These are phyloP conservation scores for Alternaria metachromatica DNA, from an alignment of 2,329 filamentous ascomycete species.

Conservation along the genomic window DNA sequence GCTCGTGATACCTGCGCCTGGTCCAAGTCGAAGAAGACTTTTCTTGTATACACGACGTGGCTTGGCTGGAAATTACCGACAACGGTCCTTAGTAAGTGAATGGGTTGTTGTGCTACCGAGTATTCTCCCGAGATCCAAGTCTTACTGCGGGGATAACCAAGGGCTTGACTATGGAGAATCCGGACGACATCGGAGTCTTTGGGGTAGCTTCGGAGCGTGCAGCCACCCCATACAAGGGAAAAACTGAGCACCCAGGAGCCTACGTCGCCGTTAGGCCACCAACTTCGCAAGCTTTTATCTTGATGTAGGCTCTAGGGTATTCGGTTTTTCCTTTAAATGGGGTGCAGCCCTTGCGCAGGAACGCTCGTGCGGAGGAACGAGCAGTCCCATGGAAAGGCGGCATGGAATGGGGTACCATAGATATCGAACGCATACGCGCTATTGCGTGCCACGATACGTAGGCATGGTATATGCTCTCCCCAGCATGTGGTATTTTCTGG, in stretches of 20 bases:
- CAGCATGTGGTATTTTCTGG: background rate
- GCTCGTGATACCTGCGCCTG: slow-evolving; percentile 1
- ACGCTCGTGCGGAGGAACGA: slow-evolving; percentile 2
- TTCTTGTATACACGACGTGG: slow-evolving; percentile 11
- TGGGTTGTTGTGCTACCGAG: slow-evolving; percentile 25
- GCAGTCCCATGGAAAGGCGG: background rate
- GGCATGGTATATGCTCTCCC: background rate
- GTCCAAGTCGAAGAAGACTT: slow-evolving; percentile 14
- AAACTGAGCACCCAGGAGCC: too few species aligned
- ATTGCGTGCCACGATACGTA: background rate
- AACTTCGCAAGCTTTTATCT: too few species aligned
- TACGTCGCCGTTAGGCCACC: too few species aligned
- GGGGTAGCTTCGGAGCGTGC: background rate
- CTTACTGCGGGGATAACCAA: slow-evolving; percentile 16
- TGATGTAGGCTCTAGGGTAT: too few species aligned
- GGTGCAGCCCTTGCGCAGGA: slow-evolving; percentile 5
- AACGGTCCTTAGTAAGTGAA: slow-evolving; percentile 18
- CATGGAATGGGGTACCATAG: background rate
- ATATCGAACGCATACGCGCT: background rate
- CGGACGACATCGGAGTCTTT: background rate
- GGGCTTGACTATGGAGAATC: slow-evolving; percentile 6
- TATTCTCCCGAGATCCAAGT: slow-evolving; percentile 31
- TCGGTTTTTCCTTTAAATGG: too few species aligned
- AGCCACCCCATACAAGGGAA: background rate
- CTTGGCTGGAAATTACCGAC: slow-evolving; percentile 24